Conservation (phyloP, 2,329 filamentous ascomycete genomes). For the Myriosclerotinia curreyana region DNA sequence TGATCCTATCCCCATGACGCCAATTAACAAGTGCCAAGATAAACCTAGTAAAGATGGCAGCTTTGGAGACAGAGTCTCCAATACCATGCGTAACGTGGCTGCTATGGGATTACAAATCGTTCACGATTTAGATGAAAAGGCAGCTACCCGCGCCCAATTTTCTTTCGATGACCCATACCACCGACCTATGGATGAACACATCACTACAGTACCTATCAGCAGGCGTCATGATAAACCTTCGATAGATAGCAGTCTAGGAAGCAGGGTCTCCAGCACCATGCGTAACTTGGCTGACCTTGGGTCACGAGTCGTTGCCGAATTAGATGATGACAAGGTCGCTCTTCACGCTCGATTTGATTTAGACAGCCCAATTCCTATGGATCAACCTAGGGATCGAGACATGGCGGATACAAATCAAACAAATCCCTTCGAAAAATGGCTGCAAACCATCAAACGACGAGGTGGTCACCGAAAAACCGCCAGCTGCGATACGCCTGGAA, state of each 20-base stretch:
- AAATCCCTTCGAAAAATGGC: slow-evolving; percentile 67
- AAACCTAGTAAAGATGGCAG: not conserved
- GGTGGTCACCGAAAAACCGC: slow-evolving; percentile 48
- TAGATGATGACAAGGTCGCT: slow-evolving; percentile 21
- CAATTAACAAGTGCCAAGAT: not conserved
- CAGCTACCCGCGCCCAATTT: slow-evolving; percentile 13
- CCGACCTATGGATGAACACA: not conserved
- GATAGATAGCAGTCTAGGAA: slow-evolving; percentile 32
- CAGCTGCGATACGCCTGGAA: slow-evolving; percentile 37
- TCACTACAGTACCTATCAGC: not conserved
- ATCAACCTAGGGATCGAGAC: slow-evolving; percentile 24
- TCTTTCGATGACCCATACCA: not conserved
- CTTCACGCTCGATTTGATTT: slow-evolving; percentile 32
- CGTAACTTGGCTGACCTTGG: slow-evolving; percentile 45
- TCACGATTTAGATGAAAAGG: slow-evolving; percentile 10
- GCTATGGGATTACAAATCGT: slow-evolving; percentile 4
- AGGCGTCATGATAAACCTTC: slow-evolving; percentile 28
- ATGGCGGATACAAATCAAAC: slow-evolving; percentile 23
- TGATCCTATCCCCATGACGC: not conserved
- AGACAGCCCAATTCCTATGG: slow-evolving; percentile 24
- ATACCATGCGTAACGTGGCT: not conserved
- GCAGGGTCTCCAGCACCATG: slow-evolving; percentile 42
- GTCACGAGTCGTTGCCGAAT: slow-evolving; percentile 37
- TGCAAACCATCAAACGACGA: slow-evolving; percentile 59
- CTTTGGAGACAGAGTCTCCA: slow-evolving; percentile 4